phyloP scores from a whole-genome alignment of 768 basidiomycete genomes.

The Leccinum aurantiacum region DNA sequence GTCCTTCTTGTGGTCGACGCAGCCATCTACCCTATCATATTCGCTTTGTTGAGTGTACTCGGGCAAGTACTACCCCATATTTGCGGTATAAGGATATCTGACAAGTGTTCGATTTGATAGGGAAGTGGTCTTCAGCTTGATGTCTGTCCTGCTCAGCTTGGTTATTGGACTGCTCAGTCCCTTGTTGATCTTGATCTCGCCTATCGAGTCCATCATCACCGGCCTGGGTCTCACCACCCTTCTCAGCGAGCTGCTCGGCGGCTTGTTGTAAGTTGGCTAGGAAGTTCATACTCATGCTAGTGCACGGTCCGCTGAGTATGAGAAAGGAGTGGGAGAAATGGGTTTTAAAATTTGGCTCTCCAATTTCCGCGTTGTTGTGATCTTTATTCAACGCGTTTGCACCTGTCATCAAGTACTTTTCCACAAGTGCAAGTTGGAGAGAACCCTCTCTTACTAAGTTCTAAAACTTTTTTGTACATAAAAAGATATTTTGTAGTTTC shows the following conservation, averaged over 20 bases:
- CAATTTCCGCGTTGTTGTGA: no score
- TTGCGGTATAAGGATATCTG: neutral
- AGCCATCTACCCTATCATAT: neutral
- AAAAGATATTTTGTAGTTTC: no score
- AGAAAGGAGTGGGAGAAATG: no score
- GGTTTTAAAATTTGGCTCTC: no score
- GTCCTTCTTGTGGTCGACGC: slow-evolving; percentile 12
- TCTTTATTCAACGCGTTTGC: no score
- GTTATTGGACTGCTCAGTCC: slow-evolving; percentile 6
- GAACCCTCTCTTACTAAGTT: no score
- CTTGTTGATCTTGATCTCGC: slow-evolving; percentile 5
- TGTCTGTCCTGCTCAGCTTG: slow-evolving; percentile 4
- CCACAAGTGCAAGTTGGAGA: no score
- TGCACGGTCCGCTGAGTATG: no score
- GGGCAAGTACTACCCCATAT: neutral
- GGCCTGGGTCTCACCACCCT: slow-evolving; percentile 3
- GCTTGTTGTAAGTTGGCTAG: slow-evolving; percentile 5
- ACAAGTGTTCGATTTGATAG: neutral
- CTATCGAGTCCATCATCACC: slow-evolving; percentile 10
- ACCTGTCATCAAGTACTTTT: no score
- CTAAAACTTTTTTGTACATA: no score
- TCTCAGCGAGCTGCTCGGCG: slow-evolving; percentile 3
- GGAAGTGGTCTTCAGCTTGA: slow-evolving; percentile 7
- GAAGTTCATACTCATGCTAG: no score
- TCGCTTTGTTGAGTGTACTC: neutral